Evolutionary conservation across 768 basidiomycete genomes (phyloP).

Genomic region (Rhizopogon vinicolor): DNA sequence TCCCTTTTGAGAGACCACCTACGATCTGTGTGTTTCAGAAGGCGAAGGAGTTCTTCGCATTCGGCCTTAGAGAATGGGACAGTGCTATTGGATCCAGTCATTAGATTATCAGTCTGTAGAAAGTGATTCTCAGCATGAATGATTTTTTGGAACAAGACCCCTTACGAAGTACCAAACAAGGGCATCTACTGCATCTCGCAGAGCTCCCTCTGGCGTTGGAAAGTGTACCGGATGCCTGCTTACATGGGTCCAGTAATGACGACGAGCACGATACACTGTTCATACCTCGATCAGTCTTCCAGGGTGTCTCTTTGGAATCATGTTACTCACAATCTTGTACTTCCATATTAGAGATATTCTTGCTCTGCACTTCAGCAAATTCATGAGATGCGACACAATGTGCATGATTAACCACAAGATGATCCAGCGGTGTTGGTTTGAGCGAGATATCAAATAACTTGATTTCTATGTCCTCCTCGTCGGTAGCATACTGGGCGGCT

Average conservation of each 20-base stretch:
- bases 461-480: conserved; percentile 35
- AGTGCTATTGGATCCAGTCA: conserved; percentile 36
- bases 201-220: conserved; percentile 34
- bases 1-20: neutral
- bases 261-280: conserved; percentile 39
- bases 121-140: neutral
- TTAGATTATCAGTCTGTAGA: conserved; percentile 42
- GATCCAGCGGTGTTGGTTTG: conserved; percentile 22
- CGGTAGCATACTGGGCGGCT: conserved; percentile 22
- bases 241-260: conserved; percentile 50
- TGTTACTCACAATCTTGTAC: conserved; percentile 20
- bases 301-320: neutral
- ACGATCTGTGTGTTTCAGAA: conserved; percentile 31
- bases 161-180: conserved; percentile 46
- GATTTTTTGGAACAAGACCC: neutral
- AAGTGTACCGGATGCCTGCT: conserved; percentile 45
- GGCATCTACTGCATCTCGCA: conserved; percentile 44
- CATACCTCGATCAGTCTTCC: neutral
- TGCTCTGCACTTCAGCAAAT: conserved; percentile 25
- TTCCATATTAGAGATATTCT: conserved; percentile 21
- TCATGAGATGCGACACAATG: conserved; percentile 43
- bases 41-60: conserved; percentile 44
- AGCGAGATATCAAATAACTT: conserved; percentile 30
- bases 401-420: conserved; percentile 41
- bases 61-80: conserved; percentile 52